Base-by-base conservation (phyloP, 179 eudicot species). In the Actinidia arguta region DNA sequence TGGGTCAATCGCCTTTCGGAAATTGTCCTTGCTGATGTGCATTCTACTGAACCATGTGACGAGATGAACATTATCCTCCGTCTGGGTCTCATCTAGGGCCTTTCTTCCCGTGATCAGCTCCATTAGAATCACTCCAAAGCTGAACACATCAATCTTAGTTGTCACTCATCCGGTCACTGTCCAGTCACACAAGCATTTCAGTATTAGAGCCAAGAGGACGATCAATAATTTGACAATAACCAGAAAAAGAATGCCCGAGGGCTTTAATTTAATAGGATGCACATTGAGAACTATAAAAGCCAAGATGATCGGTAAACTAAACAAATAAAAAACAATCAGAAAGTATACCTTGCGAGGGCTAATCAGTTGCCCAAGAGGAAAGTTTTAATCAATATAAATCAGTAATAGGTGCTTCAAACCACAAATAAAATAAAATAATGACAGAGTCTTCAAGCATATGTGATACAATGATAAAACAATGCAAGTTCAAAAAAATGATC, bases 121-220 rank as follows among this genome's bases (percentile, higher is more conserved):
- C 97, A 94, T 93, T 24, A 94, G 82, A 64, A 94, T 83, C 67
- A 94, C 97, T 11, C 96, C 97, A 9, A 93, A 93, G 83, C 94
- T 89, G 81, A 86, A 94, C 25, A 94, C 92, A 55, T 94, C 98
- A 8, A 90, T 83, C 81, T 94, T 94, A 12, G 94, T 93, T 27
- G 98, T 93, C 55, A 94, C 92, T 78, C 89, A 82, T 71, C 98
- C 97, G 17, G 92, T 90, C 81, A 88, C 98, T 94, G 88, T 31
- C 20, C 48, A 84, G 17, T 70, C 39, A 70, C 10, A 6, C 14
- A 6, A 47, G 24, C 47, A n/a, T 44, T 80, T 22, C 36, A 39
- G 4, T 9, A 56, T 31, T 11, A 12, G 31, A 81, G 62, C 25
- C 42, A 36, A n/a, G 56, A 70, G 44, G 44, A 71, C 16, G 9